phyloP scores from a whole-genome alignment of 2,329 filamentous ascomycete genomes.

The Hypomyces rosellus region DNA sequence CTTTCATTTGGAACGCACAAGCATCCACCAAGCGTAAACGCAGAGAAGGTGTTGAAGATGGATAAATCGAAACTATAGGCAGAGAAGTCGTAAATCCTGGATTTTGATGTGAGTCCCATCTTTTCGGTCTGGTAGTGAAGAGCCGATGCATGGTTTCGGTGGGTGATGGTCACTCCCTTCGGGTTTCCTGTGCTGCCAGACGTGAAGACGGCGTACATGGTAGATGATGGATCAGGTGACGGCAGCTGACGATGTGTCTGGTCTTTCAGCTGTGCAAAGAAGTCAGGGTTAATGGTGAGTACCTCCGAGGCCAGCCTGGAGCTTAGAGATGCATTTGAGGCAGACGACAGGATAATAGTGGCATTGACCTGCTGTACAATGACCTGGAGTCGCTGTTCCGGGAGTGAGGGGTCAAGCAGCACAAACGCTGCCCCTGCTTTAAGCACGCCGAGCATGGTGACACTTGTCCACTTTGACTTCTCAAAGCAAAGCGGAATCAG shows the following conservation, averaged over 20 bases:
- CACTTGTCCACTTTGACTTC: slow-evolving; percentile 18
- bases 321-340: too few species aligned
- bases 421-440: slow-evolving; percentile 22
- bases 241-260: background rate
- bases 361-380: background rate
- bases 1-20: slow-evolving; percentile 1
- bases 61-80: slow-evolving; percentile 14
- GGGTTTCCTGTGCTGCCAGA: slow-evolving; percentile 49
- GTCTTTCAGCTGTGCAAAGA: too few species aligned
- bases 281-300: too few species aligned
- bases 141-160: slow-evolving; percentile 34
- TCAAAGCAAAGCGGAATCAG: slow-evolving; percentile 26
- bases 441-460: slow-evolving; percentile 20
- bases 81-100: slow-evolving; percentile 12
- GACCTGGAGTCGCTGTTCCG: background rate
- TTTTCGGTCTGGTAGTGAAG: slow-evolving; percentile 30
- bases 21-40: slow-evolving; percentile 8
- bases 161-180: slow-evolving; percentile 44
- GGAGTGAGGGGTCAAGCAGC: slow-evolving; percentile 9
- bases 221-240: background rate
- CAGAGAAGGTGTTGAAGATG: slow-evolving; percentile 8
- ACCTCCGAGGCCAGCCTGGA: too few species aligned
- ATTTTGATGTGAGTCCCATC: background rate
- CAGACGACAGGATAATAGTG: background rate
- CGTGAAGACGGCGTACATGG: slow-evolving; percentile 43